Percentiles rank a stretch among this genome's conserved stretches.
Conservation (phyloP, 2,329 filamentous ascomycete genomes). For the Fonsecaea erecta region DNA sequence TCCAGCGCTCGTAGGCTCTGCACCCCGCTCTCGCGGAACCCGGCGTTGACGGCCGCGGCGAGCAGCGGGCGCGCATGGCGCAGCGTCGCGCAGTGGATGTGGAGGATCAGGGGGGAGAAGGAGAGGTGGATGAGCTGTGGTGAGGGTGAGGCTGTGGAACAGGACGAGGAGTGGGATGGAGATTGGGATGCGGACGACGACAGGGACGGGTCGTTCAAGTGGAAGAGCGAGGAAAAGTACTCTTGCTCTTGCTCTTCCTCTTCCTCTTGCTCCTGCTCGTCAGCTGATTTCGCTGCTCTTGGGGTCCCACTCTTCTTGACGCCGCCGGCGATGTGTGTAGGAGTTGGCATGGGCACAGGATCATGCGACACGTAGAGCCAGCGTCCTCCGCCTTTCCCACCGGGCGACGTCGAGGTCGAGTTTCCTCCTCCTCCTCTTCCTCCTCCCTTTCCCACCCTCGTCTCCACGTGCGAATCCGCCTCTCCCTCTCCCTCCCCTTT, state of each 20-base stretch:
- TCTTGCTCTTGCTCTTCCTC: slow-evolving; percentile 23
- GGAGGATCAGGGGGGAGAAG: slow-evolving; percentile 62
- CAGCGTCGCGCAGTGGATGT: slow-evolving; percentile 77
- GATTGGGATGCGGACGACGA: background rate
- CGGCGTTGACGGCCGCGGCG: slow-evolving; percentile 75
- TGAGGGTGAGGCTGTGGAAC: background rate
- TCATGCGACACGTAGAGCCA: slow-evolving; percentile 93
- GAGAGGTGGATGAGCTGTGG: slow-evolving; percentile 27
- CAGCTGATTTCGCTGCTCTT: background rate
- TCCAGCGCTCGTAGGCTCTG: slow-evolving; percentile 61
- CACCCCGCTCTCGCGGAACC: slow-evolving; percentile 88
- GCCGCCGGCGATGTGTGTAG: background rate
- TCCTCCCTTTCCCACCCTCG: too few species aligned
- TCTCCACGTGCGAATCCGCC: background rate
- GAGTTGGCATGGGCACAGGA: slow-evolving; percentile 53
- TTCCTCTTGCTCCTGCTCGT: slow-evolving; percentile 32
- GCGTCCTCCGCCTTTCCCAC: slow-evolving; percentile 81
- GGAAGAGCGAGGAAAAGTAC: slow-evolving; percentile 22
- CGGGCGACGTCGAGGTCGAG: slow-evolving; percentile 58
- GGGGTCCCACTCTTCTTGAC: slow-evolving; percentile 30
- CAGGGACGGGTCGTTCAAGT: background rate
- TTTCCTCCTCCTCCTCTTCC: background rate
- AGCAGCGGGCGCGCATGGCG: slow-evolving; percentile 76
- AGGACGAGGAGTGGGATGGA: background rate
- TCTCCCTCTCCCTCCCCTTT: too few species aligned